phyloP scores from a whole-genome alignment of 345 rosid species.

The Salix dunnii region DNA sequence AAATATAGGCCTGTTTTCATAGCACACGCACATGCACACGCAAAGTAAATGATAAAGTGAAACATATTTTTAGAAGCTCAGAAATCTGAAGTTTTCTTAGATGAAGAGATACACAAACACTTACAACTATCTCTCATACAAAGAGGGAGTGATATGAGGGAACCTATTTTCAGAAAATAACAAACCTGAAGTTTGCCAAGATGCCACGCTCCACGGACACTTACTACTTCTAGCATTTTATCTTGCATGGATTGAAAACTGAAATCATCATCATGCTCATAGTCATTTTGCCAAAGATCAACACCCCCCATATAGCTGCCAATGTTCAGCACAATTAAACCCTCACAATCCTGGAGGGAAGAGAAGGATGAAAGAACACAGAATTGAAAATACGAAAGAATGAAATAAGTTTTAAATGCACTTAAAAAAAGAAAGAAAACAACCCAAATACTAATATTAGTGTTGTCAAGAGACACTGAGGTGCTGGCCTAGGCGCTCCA shows the following conservation, averaged over 20 bases:
- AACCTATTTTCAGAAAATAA: background rate
- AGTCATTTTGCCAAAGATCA: constrained; percentile 89
- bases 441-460: background rate
- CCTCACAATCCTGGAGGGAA: constrained; percentile 71
- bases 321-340: constrained; percentile 84
- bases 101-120: background rate
- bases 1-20: background rate
- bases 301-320: constrained; percentile 98
- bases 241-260: constrained; percentile 90
- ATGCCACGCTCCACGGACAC: constrained; percentile 96
- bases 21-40: background rate
- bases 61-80: background rate
- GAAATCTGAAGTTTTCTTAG: background rate
- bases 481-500: too few relatives aligned
- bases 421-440: background rate
- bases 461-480: too few relatives aligned
- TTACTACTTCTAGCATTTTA: constrained; percentile 76
- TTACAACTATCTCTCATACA: background rate
- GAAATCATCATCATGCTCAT: constrained; percentile 72
- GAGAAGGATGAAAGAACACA: background rate
- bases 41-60: background rate
- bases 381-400: background rate
- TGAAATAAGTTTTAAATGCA: background rate
- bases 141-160: background rate
- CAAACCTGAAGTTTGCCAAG: constrained; percentile 87